Conservation (phyloP, 2,329 filamentous ascomycete genomes). For the Mycosphaerelloides madeirae region DNA sequence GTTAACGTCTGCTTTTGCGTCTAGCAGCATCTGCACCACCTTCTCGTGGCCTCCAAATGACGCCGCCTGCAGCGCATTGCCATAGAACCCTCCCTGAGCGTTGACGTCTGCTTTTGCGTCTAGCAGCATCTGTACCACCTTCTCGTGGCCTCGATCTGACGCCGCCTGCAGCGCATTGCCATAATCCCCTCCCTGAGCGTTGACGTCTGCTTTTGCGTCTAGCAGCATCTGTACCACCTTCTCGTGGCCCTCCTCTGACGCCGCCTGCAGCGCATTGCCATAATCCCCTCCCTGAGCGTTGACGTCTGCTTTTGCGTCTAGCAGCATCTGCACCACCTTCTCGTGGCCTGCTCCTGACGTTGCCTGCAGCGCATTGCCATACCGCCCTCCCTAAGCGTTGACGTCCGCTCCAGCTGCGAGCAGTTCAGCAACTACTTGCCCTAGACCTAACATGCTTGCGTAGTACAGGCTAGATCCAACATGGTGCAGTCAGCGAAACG, state of each 20-base stretch:
- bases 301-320: constrained; percentile 12
- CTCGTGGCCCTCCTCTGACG: constrained; percentile 2
- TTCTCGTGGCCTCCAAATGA: background rate
- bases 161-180: background rate
- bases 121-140: background rate
- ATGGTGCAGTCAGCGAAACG: constrained; percentile 2
- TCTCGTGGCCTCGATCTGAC: background rate
- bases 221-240: constrained; percentile 17
- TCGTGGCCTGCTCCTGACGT: constrained; percentile 1
- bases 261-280: constrained; percentile 7
- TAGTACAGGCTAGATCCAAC: constrained; percentile 9
- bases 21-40: constrained; percentile 3
- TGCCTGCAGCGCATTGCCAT: no score
- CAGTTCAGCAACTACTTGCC: constrained; percentile 21
- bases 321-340: constrained; percentile 15
- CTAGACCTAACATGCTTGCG: constrained; percentile 6
- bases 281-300: constrained; percentile 6
- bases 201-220: no score
- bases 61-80: background rate
- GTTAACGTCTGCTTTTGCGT: no score
- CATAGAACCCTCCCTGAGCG: constrained; percentile 1
- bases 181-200: no score
- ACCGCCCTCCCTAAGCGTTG: no score
- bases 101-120: no score
- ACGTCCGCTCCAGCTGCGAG: constrained; percentile 12